Base-by-base conservation (phyloP, 2,329 filamentous ascomycete species). In the Fusarium lyarnte region DNA sequence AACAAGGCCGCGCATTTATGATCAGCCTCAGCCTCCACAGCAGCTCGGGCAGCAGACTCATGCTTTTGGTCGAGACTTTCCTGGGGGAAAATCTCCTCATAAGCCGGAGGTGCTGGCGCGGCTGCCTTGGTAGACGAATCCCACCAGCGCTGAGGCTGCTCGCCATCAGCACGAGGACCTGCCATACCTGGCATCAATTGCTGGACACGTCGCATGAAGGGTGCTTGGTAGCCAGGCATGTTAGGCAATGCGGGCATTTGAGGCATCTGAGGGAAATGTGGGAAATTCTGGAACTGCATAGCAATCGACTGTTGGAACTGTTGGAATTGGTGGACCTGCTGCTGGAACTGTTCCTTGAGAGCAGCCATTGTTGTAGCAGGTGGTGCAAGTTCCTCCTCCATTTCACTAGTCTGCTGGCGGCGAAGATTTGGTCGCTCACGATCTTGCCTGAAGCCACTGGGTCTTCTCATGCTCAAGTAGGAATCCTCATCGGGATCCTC, bases 21-120 rank as follows among this genome's bases (percentile, higher is more conserved):
- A 74, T 91, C 89, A 8, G 88, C 88, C 62, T 88, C 85, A 5
- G 85, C 85, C 33, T 92, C 90, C 19, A 85, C 87, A 3, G 87
- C 87, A 6, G 90, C 90, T 58, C 85, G 84, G 13, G 85, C 84
- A 3, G 87, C 88, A n/a, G 88, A 87, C 23, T 86, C 83, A 74
- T 88, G 86, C 79, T 92, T 91, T 29, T 81, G 82, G 62, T 91
- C 87, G 21, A 85, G 70, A 47, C 86, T 84, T 58, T 84, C 81
- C 43, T 84, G 83, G 4, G 92, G 93, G 79, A 90, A 96, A 33
- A 96, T 88, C 52, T 95, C 93, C 58, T 94, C 91, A 73, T 96
- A 96, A 0, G 93, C 89, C 14, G 93, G 93, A 13, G 93, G 93
- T 36, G 85, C 83, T 14, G 88, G 81, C 42, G 82, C 83, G 25